Conservation (phyloP, 2,329 filamentous ascomycete genomes). For the Knoxdaviesia capensis region DNA sequence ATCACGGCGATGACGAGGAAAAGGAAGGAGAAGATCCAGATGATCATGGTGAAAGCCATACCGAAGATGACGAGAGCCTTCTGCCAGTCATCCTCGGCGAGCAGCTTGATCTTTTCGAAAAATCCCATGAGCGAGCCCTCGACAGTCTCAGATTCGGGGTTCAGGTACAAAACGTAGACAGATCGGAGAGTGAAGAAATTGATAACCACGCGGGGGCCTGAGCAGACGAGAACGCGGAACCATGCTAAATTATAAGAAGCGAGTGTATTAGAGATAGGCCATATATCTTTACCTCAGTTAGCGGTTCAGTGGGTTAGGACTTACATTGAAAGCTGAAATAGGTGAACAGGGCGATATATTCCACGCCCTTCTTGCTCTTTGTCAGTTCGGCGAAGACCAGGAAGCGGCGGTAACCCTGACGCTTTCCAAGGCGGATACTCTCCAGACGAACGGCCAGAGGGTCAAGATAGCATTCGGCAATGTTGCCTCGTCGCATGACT, state of each 20-base stretch:
- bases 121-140: constrained; percentile 52
- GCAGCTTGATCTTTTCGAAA: constrained; percentile 57
- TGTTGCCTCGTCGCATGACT: constrained; percentile 66
- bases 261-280: too few relatives aligned
- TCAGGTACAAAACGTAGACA: constrained; percentile 55
- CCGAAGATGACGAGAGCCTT: constrained; percentile 70
- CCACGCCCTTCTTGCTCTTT: constrained; percentile 74
- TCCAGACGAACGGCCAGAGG: constrained; percentile 69
- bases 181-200: constrained; percentile 80
- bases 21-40: constrained; percentile 71
- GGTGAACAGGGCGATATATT: constrained; percentile 78
- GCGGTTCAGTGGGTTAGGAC: constrained; percentile 8
- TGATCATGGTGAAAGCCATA: constrained; percentile 80
- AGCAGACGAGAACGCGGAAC: constrained; percentile 74
- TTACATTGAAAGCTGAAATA: constrained; percentile 58
- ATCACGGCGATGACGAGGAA: constrained; percentile 54
- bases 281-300: constrained; percentile 2
- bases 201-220: constrained; percentile 77
- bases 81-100: constrained; percentile 53
- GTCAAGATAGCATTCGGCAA: constrained; percentile 84
- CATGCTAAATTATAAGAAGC: constrained; percentile 36
- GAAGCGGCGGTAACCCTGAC: constrained; percentile 68
- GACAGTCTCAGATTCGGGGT: constrained; percentile 20
- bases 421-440: constrained; percentile 49
- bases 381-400: constrained; percentile 84